Evolutionary conservation across 2,329 filamentous ascomycete species (phyloP), one percentile per base, ranked within the genome.

Genomic region (Bipolaris gigantea): DNA sequence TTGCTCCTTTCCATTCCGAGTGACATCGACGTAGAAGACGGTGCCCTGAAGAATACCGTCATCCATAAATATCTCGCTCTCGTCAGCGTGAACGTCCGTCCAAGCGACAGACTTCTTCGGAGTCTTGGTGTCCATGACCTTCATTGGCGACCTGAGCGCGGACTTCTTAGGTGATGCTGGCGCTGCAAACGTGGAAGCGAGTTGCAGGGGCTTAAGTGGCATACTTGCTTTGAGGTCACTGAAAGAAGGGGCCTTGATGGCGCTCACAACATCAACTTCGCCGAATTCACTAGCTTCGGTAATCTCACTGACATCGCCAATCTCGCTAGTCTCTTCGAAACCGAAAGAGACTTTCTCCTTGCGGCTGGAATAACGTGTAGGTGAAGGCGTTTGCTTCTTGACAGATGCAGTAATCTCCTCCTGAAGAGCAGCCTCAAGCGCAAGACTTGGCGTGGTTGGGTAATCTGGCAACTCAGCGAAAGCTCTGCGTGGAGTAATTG

Each of bases 1-100:
- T 25, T 69, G 63, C 18, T 68, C 61, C 33, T 86, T 87, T 5
- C 91, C 91, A 65, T 94, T 89, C 8, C 84, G 89, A 69, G 90
- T 85, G 2, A 95, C 90, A 71, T 96, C 91, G 2, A 94, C 89
- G 68, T 87, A 91, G 4, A 94, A 89, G 3, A 91, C 84, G 15
- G 86, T 89, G 1, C 90, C 91, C 21, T 61, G 56, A 27, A 74
- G 64, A 39, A 66, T 58, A 15, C 64, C 64, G n/a, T 67, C 62
- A 10, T 60, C 55, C 10, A 65, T 53, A n/a, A 66, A 55, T 2
- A 63, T 46, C 2, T 68, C 62, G 35, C 58, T 64, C 42, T 67
- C 63, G 1, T 64, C 60, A 4, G 62, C 48, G 18, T 52, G 59
- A 10, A 66, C 60, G 2, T 65, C 56, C 11, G 52, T 55, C 68